A percentile compares a stretch with the other conserved stretches of the same genome.
These are phyloP conservation scores for Colletotrichum incanum DNA, from an alignment of 2,329 filamentous ascomycete genomes.

Conservation along the genomic window DNA sequence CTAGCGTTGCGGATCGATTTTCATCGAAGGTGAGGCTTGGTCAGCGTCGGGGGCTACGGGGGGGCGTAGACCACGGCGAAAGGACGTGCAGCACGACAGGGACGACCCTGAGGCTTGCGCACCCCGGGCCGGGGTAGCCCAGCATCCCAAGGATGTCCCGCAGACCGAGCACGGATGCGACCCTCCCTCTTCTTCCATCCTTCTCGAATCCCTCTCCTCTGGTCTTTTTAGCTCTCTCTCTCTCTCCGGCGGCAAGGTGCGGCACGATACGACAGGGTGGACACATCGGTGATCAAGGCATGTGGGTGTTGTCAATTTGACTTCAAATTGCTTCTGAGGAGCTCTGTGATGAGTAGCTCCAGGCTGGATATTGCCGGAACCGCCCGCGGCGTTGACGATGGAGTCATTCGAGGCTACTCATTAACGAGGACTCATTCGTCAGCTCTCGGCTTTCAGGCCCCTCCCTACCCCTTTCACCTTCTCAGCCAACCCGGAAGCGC, in stretches of 20 bases:
- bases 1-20: conserved; percentile 32
- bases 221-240: conserved; percentile 5
- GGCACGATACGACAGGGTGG: conserved; percentile 21
- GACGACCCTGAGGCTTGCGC: conserved; percentile 30
- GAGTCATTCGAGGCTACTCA: conserved; percentile 67
- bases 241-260: conserved; percentile 19
- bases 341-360: conserved; percentile 26
- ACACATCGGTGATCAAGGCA: conserved; percentile 4
- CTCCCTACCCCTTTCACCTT: background rate
- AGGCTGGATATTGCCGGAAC: conserved; percentile 10
- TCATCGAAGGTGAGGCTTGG: conserved; percentile 29
- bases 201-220: conserved; percentile 41
- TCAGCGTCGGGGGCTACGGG: conserved; percentile 11
- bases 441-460: conserved; percentile 4
- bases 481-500: conserved; percentile 44
- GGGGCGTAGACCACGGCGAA: conserved; percentile 16
- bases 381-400: conserved; percentile 48
- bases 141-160: conserved; percentile 36
- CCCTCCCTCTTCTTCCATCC: conserved; percentile 40
- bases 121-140: conserved; percentile 34
- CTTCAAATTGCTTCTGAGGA: conserved; percentile 36
- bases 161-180: conserved; percentile 41
- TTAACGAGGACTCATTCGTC: background rate
- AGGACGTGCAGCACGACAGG: conserved; percentile 39
- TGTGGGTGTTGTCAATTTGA: conserved; percentile 38